A percentile compares a stretch with the other conserved stretches of the same genome.
Conservation (phyloP, 2,329 filamentous ascomycete genomes). For the Penicillium olsonii region DNA sequence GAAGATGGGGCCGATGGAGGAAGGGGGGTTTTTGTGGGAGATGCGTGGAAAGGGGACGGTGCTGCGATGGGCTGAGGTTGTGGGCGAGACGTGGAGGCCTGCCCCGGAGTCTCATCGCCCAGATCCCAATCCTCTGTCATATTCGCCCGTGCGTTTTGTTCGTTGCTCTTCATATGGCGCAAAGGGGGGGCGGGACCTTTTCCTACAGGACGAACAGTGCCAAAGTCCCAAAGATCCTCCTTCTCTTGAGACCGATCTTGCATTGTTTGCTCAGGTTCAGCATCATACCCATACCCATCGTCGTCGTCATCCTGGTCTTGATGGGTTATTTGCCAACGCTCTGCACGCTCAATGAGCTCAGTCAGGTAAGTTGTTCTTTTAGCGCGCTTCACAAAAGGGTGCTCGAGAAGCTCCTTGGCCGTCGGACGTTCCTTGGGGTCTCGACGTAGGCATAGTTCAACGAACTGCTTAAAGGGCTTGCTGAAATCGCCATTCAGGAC, state of each 20-base stretch:
- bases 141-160: constrained; percentile 71
- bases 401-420: constrained; percentile 81
- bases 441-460: constrained; percentile 79
- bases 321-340: constrained; percentile 75
- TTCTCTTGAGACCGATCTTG: constrained; percentile 54
- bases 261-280: constrained; percentile 42
- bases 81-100: constrained; percentile 26
- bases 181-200: constrained; percentile 59
- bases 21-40: constrained; percentile 63
- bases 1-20: constrained; percentile 50
- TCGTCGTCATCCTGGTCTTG: constrained; percentile 69
- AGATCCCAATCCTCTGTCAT: constrained; percentile 34
- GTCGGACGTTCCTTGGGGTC: constrained; percentile 87
- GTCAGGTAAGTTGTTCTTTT: constrained; percentile 97
- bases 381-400: constrained; percentile 85
- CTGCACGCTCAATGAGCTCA: constrained; percentile 88
- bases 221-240: constrained; percentile 97
- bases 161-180: constrained; percentile 75
- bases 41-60: constrained; percentile 44
- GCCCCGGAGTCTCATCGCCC: constrained; percentile 27
- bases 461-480: constrained; percentile 80
- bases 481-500: constrained; percentile 78
- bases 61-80: constrained; percentile 59
- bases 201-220: constrained; percentile 82
- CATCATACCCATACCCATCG: constrained; percentile 66